Conservation (phyloP, 208 protist genomes). For the Entamoeba dispar region DNA sequence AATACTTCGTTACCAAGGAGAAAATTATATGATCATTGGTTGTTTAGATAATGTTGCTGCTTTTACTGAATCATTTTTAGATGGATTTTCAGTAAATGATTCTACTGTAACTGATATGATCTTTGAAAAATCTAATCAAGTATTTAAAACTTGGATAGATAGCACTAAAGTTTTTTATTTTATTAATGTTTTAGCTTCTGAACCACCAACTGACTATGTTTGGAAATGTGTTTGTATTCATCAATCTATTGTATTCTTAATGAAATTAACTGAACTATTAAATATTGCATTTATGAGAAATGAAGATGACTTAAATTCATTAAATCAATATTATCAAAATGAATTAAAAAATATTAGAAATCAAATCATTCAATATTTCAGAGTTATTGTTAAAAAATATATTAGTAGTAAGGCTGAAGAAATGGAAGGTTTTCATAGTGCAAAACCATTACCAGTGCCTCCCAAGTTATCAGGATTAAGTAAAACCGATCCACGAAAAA, state of each 20-base stretch:
- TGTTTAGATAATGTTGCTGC: background rate
- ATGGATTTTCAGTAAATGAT: background rate
- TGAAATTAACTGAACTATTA: background rate
- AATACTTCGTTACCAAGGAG: background rate
- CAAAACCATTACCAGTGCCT: background rate
- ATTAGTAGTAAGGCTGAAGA: background rate
- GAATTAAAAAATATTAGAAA: background rate
- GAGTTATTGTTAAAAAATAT: background rate
- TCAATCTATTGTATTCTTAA: background rate
- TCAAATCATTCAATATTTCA: background rate
- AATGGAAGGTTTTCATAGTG: background rate
- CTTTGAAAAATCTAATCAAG: background rate
- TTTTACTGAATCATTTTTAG: background rate
- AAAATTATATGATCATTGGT: background rate
- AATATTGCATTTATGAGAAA: background rate
- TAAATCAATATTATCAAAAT: background rate
- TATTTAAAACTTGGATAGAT: background rate
- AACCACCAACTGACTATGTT: background rate
- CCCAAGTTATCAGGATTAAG: background rate
- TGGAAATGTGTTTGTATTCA: background rate
- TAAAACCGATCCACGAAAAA: background rate
- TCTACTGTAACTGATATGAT: background rate
- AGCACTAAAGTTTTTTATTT: background rate
- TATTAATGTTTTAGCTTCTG: background rate
- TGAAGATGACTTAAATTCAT: background rate